phyloP scores from a whole-genome alignment of 2,329 filamentous ascomycete genomes.

The Xylaria sp. region DNA sequence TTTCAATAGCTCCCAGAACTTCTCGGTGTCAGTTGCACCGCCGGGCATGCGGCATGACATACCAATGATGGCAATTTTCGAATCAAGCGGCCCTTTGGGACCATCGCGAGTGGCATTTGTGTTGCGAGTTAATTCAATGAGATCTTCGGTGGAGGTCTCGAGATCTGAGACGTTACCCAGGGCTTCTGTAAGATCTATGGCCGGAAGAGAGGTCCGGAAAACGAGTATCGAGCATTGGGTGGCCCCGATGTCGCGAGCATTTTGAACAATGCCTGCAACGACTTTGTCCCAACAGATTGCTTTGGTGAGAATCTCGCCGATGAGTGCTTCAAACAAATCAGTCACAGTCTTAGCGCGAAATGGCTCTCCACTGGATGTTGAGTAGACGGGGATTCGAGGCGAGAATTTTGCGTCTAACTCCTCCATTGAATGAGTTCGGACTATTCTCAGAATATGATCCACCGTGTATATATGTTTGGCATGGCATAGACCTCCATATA shows the following conservation, averaged over 20 bases:
- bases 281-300: slow-evolving; percentile 49
- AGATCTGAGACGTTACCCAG: neutral
- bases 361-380: neutral
- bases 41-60: slow-evolving; percentile 42
- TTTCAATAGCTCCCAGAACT: slow-evolving; percentile 45
- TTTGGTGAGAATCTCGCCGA: slow-evolving; percentile 49
- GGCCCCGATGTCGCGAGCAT: neutral
- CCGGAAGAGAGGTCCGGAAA: neutral
- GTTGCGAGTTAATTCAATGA: neutral
- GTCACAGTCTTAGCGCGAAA: slow-evolving; percentile 33
- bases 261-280: slow-evolving; percentile 25
- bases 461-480: slow-evolving; percentile 55
- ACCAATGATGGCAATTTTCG: slow-evolving; percentile 45
- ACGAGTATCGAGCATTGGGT: neutral
- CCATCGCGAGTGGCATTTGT: neutral
- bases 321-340: slow-evolving; percentile 45
- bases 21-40: slow-evolving; percentile 38
- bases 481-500: slow-evolving; percentile 56
- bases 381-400: neutral
- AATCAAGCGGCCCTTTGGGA: neutral
- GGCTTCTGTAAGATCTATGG: neutral
- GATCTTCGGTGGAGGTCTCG: neutral
- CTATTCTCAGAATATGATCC: slow-evolving; percentile 46
- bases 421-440: slow-evolving; percentile 31
- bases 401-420: neutral